Percentiles rank a stretch among this genome's conserved stretches.
Conservation (phyloP, 768 basidiomycete genomes). For the Collybiopsis confluens region DNA sequence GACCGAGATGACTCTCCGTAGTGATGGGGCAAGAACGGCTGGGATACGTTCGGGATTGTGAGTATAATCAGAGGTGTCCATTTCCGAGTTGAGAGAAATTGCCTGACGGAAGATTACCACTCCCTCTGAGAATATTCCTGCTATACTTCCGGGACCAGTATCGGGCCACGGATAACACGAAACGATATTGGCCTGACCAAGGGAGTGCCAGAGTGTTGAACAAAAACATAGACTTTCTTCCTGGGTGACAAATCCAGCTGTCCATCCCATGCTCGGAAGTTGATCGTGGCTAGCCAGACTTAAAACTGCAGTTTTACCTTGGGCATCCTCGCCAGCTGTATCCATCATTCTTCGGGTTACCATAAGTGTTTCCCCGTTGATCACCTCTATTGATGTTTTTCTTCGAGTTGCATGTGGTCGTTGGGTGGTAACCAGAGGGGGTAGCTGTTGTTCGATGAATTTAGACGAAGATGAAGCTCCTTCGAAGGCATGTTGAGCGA, state of each 20-base stretch:
- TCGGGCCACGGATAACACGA: constrained; percentile 18
- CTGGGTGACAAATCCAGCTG: not conserved
- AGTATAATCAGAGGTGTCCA: constrained; percentile 5
- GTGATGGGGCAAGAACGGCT: constrained; percentile 17
- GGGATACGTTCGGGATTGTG: not conserved
- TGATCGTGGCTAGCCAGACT: constrained; percentile 18
- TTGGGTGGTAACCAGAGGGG: not conserved
- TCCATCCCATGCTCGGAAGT: constrained; percentile 18
- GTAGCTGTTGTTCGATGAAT: constrained; percentile 8
- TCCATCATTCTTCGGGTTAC: constrained; percentile 17
- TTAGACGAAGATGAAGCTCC: constrained; percentile 7
- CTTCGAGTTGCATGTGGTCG: not conserved
- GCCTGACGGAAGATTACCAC: constrained; percentile 25
- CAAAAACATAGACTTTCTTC: constrained; percentile 19
- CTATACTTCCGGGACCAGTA: constrained; percentile 17
- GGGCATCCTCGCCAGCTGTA: not conserved
- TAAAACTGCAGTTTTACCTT: constrained; percentile 17
- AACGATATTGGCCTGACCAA: constrained; percentile 8
- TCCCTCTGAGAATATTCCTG: constrained; percentile 11
- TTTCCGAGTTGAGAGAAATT: too few relatives aligned
- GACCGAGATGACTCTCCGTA: constrained; percentile 17
- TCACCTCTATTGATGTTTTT: constrained; percentile 5
- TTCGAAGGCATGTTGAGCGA: not conserved
- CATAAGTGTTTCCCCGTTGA: constrained; percentile 19
- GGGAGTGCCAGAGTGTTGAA: constrained; percentile 21